A percentile compares a stretch with the other conserved stretches of the same genome.
Evolutionary conservation across 129 eudicot genomes (phyloP).

Genomic region (Artemisia argyi): DNA sequence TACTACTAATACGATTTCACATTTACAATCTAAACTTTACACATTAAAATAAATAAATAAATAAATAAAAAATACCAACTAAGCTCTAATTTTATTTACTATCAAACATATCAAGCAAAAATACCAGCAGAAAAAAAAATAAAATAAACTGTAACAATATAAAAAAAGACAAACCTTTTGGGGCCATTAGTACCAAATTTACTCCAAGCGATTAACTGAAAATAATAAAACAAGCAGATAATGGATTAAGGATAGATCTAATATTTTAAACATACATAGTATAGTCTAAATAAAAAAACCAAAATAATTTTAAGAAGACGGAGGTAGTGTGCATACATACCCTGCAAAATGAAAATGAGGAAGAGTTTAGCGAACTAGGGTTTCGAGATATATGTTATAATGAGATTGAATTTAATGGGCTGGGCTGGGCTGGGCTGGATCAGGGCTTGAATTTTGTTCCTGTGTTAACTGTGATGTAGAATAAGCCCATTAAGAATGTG

Average conservation of each 20-base stretch:
- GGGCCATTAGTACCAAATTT: constrained; percentile 22
- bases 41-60: no score
- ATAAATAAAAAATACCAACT: no score
- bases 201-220: constrained; percentile 14
- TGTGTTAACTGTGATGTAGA: neutral
- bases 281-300: neutral
- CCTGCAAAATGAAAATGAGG: neutral
- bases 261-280: neutral
- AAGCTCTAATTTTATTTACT: neutral
- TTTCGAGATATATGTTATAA: neutral
- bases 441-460: neutral
- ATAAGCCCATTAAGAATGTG: neutral
- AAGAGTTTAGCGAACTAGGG: constrained; percentile 10
- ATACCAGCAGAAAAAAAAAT: neutral
- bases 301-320: neutral
- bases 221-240: neutral
- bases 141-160: no score
- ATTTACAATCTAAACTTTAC: no score
- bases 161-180: constrained; percentile 16
- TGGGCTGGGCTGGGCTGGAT: neutral
- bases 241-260: neutral
- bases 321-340: constrained; percentile 14
- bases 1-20: no score
- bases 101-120: neutral
- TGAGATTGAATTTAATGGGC: neutral